Base-by-base conservation (phyloP, 768 basidiomycete genomes). In the Naganishia kalamii region DNA sequence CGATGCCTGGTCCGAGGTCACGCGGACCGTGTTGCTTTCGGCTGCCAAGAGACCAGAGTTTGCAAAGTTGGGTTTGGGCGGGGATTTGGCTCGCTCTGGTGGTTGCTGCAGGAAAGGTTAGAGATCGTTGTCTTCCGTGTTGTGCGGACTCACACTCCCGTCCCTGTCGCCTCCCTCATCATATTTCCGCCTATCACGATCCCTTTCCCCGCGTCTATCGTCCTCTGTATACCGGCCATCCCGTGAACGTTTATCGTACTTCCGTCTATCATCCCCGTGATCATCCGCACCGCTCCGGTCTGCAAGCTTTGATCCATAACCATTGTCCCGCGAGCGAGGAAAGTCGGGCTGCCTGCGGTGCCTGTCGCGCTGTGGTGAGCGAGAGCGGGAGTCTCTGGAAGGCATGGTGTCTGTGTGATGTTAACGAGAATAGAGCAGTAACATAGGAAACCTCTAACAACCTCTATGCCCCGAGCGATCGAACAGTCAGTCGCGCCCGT, bases 41-140 rank as follows among this genome's bases (percentile, higher is more conserved):
- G 94, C 94, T 0, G 94, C 96, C 40, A 99, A 84, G 7, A 94
- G 81, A 13, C 96, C 96, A 21, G 92, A 96, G 4, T 84, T 83
- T 17, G 80, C 84, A 75, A 94, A 97, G 74, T 96, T 93, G 11
- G 96, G 93, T 79, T 94, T 92, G 5, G 84, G 80, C 73, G 88
- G 88, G 80, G 81, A 12, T 81, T 81, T 41, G 78, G 79, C 4
- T 85, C 83, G 41, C 78, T 80, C 1, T 59, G 54, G 41, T 23
- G 61, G 63, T 44, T 48, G 57, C 49, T 44, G 41, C 27, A 41
- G 46, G 21, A 49, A 10, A 43, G 33, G 12, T 19, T 19, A 41
- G 40, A 47, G 19, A 19, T 46, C 27, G 35, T 32, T 29, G 29
- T 62, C 5, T 25, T 62, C 37, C 60, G 59, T 2, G 51, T 60